Evolutionary conservation across 1,284 basidiomycete species (phyloP), one percentile per base, ranked within the genome.

Genomic region (Paramarasmius palmivorus): DNA sequence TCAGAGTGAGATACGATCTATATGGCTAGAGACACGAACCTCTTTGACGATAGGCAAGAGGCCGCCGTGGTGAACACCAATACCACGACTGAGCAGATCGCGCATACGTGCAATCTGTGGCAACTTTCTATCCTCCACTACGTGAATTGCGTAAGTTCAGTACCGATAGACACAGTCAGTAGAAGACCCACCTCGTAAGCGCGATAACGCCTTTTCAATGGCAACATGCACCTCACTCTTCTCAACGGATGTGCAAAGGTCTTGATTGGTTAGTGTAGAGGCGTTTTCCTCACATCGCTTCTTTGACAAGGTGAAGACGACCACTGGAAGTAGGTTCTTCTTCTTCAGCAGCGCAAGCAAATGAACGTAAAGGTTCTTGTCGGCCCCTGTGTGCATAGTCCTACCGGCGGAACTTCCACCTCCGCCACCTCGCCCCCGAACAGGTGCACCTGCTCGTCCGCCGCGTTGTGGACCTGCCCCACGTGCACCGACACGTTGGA

Each of bases 1-100:
- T 54, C 32, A 53, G 44, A 22, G 38, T 15, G 10, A 32, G 26
- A 39, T 7, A 29, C 19, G 36, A 34, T 8, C 17, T 46, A 49
- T 45, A 14, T 10, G n/a, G n/a, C n/a, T n/a, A n/a, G 45, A 57
- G 14, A 57, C 46, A 26, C 35, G 3, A 45, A 92, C 94, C 81
- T 97, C 93, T 76, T 99, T 99, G 39, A 99, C 94, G 36, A 99
- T 91, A 0, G 97, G 97, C 3, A 99, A 75, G 6, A 99, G 77
- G 4, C 97, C 97, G 40, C 97, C 96, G 64, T 99, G 97, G 70
- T 99, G 97, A 0, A 99, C 92, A 10, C 95, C 97, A 52, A 99
- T 95, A 34, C 97, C 97, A 49, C 96, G 84, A 52, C 86, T 85
- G 5, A 99, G 82, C 41, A 99, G 73, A 62, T 97, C 92, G 17